Evolutionary conservation across 805 yeast genomes (phyloP).

Genomic region (Candida arabinofermentans): DNA sequence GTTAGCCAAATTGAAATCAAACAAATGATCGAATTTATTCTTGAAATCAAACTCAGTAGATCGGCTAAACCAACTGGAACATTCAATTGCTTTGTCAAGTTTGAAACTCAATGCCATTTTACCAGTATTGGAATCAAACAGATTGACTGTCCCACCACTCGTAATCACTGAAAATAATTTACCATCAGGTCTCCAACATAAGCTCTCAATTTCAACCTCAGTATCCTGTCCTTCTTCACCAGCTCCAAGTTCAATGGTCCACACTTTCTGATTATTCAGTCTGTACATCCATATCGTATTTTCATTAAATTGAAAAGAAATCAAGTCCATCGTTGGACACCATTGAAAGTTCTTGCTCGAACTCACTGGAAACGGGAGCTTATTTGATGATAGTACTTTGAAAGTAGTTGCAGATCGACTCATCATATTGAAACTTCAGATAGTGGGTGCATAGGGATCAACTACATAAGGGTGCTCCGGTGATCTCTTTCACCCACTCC

Average conservation of each 20-base stretch:
- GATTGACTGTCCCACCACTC: slow-evolving; percentile 16
- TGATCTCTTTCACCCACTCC: too few species aligned
- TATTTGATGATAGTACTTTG: slow-evolving; percentile 5
- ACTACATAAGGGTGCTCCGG: too few species aligned
- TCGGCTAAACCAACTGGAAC: slow-evolving; percentile 22
- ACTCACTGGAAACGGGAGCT: slow-evolving; percentile 19
- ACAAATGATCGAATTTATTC: slow-evolving; percentile 14
- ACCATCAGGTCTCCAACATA: slow-evolving; percentile 32
- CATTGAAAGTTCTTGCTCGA: slow-evolving; percentile 19
- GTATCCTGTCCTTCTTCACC: slow-evolving; percentile 10
- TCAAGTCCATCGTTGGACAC: slow-evolving; percentile 35
- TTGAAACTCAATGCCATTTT: slow-evolving; percentile 19
- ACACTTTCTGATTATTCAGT: slow-evolving; percentile 30
- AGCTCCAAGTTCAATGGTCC: slow-evolving; percentile 26
- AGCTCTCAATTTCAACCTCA: slow-evolving; percentile 9
- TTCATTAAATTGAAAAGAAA: slow-evolving; percentile 26
- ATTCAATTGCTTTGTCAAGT: slow-evolving; percentile 10
- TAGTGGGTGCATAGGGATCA: too few species aligned
- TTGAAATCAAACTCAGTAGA: slow-evolving; percentile 6
- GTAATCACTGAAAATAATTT: slow-evolving; percentile 27
- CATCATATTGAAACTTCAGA: background rate
- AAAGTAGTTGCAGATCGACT: background rate
- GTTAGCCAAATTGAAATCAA: slow-evolving; percentile 21
- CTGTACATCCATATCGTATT: slow-evolving; percentile 29
- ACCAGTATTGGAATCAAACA: slow-evolving; percentile 30